These are phyloP conservation scores for Neofusicoccum ribis DNA, from an alignment of 2,329 filamentous ascomycete genomes.

Conservation along the genomic window DNA sequence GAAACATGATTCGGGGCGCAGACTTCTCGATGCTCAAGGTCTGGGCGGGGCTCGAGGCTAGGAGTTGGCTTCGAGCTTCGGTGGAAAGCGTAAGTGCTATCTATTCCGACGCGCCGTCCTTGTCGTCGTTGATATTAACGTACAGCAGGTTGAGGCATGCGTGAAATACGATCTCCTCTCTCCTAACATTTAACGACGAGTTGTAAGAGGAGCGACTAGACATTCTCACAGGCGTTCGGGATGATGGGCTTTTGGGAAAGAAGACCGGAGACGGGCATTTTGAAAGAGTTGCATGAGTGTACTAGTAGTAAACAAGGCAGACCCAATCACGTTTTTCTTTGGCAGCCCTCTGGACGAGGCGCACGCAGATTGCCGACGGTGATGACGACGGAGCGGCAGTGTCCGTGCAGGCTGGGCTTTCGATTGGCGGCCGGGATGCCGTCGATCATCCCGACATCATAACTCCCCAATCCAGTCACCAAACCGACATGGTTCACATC, in stretches of 20 bases:
- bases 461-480: not conserved
- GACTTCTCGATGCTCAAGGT: slow-evolving; percentile 74
- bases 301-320: not conserved
- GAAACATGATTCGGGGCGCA: slow-evolving; percentile 45
- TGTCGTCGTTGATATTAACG: not conserved
- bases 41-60: slow-evolving; percentile 87
- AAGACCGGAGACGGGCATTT: not conserved
- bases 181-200: slow-evolving; percentile 69
- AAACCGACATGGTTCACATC: not conserved
- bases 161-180: slow-evolving; percentile 89
- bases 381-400: not conserved
- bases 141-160: slow-evolving; percentile 73
- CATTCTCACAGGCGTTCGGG: not conserved
- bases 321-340: not conserved
- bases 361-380: not conserved
- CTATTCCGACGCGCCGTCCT: slow-evolving; percentile 8
- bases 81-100: slow-evolving; percentile 72
- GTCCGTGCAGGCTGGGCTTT: not conserved
- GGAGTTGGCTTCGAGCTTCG: slow-evolving; percentile 85
- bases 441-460: slow-evolving; percentile 14
- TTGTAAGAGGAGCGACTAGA: not conserved
- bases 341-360: too few relatives aligned
- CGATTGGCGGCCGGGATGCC: not conserved
- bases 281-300: not conserved
- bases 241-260: not conserved